phyloP scores from a whole-genome alignment of 2,329 filamentous ascomycete genomes.

The Aspergillus proliferans region DNA sequence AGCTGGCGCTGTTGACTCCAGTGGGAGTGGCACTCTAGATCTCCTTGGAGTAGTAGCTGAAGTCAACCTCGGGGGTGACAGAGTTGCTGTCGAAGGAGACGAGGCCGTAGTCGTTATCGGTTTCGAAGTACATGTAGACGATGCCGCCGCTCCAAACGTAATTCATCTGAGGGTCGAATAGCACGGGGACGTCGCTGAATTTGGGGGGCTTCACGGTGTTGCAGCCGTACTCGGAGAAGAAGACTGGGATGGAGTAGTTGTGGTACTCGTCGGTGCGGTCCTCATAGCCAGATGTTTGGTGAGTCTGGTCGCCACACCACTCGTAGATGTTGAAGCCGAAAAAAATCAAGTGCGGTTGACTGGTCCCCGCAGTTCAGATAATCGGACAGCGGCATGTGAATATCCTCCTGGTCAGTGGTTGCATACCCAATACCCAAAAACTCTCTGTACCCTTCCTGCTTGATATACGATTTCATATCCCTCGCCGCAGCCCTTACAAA shows the following conservation, averaged over 20 bases:
- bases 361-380: slow-evolving; percentile 83
- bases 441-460: slow-evolving; percentile 60
- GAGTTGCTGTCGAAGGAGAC: slow-evolving; percentile 51
- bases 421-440: slow-evolving; percentile 84
- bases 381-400: slow-evolving; percentile 70
- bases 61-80: slow-evolving; percentile 64
- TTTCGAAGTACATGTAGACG: slow-evolving; percentile 95
- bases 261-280: slow-evolving; percentile 75
- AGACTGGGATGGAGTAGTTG: slow-evolving; percentile 82
- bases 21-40: slow-evolving; percentile 62
- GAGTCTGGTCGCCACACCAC: slow-evolving; percentile 83
- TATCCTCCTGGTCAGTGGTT: slow-evolving; percentile 82
- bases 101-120: slow-evolving; percentile 60
- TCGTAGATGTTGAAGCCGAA: slow-evolving; percentile 99
- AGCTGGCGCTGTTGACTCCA: slow-evolving; percentile 58
- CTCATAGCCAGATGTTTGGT: slow-evolving; percentile 68
- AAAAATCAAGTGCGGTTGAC: slow-evolving; percentile 70
- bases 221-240: slow-evolving; percentile 97
- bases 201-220: slow-evolving; percentile 64
- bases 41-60: slow-evolving; percentile 61
- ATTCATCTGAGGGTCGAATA: slow-evolving; percentile 75
- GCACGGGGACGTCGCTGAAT: slow-evolving; percentile 74
- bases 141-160: slow-evolving; percentile 86
- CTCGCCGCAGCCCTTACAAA: slow-evolving; percentile 95
- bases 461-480: slow-evolving; percentile 89